Base-by-base conservation (phyloP, 148 eudicot genomes). In the Vaccinium myrtillus region DNA sequence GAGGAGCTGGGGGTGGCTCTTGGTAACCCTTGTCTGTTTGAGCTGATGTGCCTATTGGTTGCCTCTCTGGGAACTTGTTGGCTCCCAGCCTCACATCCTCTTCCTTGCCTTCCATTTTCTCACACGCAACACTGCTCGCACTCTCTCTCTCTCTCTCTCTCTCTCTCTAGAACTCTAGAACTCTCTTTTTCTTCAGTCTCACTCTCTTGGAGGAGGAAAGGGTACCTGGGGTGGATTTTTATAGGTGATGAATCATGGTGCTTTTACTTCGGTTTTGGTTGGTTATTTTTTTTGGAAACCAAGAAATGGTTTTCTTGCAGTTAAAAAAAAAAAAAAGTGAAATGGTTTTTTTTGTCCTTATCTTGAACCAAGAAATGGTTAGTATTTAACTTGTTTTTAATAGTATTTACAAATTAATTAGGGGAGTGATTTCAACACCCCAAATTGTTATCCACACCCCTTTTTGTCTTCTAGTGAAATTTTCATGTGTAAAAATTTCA, bases 41-140 rank as follows among this genome's bases (percentile, higher is more conserved):
- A 4, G 98, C 98, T 27, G 95, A 75, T n/a, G 96, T 93, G 1
- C 98, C 98, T 11, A 94, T 18, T 3, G 96, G 96, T 48, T 92
- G 95, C 73, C 86, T 92, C 84, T 94, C 98, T 69, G 92, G n/a
- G 89, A 71, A 93, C 90, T 92, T 92, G 96, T 92, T 94, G 2
- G 95, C 96, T 87, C 98, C 98, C 18, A 94, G 83, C 79, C 51
- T 92, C 54, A 94, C 96, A 90, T 94, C 98, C 75, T 93, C 96
- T 80, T 93, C 94, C 84, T 88, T 93, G 32, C 91, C 93, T 84
- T 93, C 98, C 92, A 94, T 94, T 89, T 27, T 75, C 58, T 84
- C 5, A 32, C 67, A 4, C 63, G n/a, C 70, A n/a, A 6, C 82
- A 14, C 0, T 12, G 21, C 30, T 78, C 71, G 81, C 48, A 67